Evolutionary conservation across 306 rosid species (phyloP), one percentile per base, ranked within the genome.

Genomic region (Gynostemma pentaphyllum): DNA sequence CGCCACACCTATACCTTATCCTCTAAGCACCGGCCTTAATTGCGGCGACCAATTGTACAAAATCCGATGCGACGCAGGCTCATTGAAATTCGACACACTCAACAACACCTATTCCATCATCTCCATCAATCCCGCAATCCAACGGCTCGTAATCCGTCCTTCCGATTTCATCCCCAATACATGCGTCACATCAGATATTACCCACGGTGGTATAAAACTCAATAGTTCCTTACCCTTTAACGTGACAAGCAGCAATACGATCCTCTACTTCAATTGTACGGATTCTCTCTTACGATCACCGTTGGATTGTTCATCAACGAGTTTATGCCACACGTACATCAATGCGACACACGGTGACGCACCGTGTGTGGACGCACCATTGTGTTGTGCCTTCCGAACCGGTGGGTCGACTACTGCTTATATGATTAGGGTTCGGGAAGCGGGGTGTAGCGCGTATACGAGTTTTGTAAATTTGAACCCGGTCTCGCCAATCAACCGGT

Each of bases 351-450:
- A n/a, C n/a, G n/a, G n/a, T n/a, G n/a, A n/a, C n/a, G 7, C 62
- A 12, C 30, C 73, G 0, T 86, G 91, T 45, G 18, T 59, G 34
- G 15, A 9, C 4, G 61, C 79, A 0, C 80, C 80, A 1, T 48
- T 89, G 97, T 16, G 74, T 89, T 1, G n/a, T n/a, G n/a, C n/a
- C n/a, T 84, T 75, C 50, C 24, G 77, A 22, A 84, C 92, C 19
- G 95, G 87, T 1, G 97, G 97, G 41, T 89, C 97, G 11, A 76
- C 92, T 7, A 89, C 75, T 28, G 75, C 92, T 3, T 80, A 89
- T 46, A 76, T 47, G 87, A 77, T 89, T 5, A 80, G 82, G 42
- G 92, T 89, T 11, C 69, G 81, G 46, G 75, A 79, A 1, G 66
- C 76, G 1, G 95, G 97, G 0, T 89, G 97, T 8, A 80, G 82